These are phyloP conservation scores for Friedmanniomyces simplex DNA, from an alignment of 495 filamentous ascomycete genomes.

Conservation along the genomic window DNA sequence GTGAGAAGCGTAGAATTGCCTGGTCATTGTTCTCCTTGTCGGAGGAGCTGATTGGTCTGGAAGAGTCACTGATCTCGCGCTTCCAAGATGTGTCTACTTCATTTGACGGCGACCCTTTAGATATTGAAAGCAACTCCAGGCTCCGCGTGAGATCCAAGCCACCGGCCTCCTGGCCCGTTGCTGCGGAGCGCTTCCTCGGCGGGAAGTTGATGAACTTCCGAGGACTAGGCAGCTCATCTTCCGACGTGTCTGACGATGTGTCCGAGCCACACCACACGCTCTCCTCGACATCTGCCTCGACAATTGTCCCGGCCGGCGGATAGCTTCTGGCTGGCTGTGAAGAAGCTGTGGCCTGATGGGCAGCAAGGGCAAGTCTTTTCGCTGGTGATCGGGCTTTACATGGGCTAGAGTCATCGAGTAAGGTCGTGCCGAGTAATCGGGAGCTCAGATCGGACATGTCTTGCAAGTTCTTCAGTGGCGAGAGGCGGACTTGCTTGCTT, in stretches of 20 bases:
- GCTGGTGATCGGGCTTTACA: background rate
- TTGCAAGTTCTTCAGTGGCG: background rate
- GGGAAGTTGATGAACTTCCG: slow-evolving; percentile 10
- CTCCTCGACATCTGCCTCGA: slow-evolving; percentile 17
- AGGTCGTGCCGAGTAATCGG: background rate
- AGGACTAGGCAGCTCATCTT: slow-evolving; percentile 20
- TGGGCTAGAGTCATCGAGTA: background rate
- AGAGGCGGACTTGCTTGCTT: background rate
- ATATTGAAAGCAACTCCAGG: background rate
- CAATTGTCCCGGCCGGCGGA: background rate
- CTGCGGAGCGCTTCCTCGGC: background rate
- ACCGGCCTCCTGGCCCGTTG: background rate
- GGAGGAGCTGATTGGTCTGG: slow-evolving; percentile 22
- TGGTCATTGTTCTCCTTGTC: slow-evolving; percentile 21
- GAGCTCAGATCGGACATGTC: background rate
- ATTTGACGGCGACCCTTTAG: background rate
- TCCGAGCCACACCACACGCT: slow-evolving; percentile 25
- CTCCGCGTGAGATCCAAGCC: background rate
- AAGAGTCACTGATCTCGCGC: background rate
- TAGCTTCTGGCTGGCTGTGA: background rate
- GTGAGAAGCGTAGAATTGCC: slow-evolving; percentile 20
- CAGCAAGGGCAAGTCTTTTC: background rate
- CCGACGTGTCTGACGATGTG: slow-evolving; percentile 1
- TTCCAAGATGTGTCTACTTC: background rate
- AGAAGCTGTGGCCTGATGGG: too few species aligned